Conservation (phyloP, 805 yeast genomes). For the Jamesozyma lodderae region DNA sequence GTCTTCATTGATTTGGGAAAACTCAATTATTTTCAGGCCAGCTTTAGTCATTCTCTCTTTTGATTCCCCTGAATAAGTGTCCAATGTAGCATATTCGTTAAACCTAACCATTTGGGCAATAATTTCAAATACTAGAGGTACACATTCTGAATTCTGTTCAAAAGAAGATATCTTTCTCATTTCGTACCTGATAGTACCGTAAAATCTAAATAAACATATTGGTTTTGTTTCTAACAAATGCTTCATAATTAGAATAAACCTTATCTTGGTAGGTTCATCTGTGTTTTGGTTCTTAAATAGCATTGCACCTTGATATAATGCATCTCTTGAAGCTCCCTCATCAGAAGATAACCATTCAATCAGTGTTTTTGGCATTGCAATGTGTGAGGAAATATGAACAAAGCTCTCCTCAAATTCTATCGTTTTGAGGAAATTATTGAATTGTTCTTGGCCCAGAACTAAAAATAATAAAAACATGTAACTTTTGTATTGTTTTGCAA, state of each 20-base stretch:
- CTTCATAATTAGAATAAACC: constrained; percentile 28
- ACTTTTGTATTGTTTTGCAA: constrained; percentile 15
- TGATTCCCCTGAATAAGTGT: constrained; percentile 15
- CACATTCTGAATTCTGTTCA: constrained; percentile 26
- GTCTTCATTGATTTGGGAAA: background rate
- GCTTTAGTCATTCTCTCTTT: constrained; percentile 18
- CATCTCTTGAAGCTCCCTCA: constrained; percentile 23
- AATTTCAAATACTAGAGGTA: constrained; percentile 29
- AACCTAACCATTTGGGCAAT: constrained; percentile 23
- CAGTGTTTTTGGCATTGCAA: constrained; percentile 32
- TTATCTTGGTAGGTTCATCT: constrained; percentile 31
- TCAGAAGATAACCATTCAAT: constrained; percentile 29
- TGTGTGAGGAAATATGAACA: constrained; percentile 26
- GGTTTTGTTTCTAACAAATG: constrained; percentile 29
- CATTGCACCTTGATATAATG: constrained; percentile 30
- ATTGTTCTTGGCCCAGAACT: constrained; percentile 32
- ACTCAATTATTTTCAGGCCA: constrained; percentile 10
- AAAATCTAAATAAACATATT: constrained; percentile 26
- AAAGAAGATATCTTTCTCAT: constrained; percentile 28
- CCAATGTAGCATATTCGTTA: constrained; percentile 26
- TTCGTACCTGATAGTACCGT: constrained; percentile 24
- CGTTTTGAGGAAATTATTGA: constrained; percentile 26
- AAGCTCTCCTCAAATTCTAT: constrained; percentile 32
- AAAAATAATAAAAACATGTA: constrained; percentile 32
- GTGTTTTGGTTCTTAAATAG: constrained; percentile 28